These are phyloP conservation scores for Thraustotheca clavata DNA, from an alignment of 352 stramenopile genomes.

Conservation along the genomic window DNA sequence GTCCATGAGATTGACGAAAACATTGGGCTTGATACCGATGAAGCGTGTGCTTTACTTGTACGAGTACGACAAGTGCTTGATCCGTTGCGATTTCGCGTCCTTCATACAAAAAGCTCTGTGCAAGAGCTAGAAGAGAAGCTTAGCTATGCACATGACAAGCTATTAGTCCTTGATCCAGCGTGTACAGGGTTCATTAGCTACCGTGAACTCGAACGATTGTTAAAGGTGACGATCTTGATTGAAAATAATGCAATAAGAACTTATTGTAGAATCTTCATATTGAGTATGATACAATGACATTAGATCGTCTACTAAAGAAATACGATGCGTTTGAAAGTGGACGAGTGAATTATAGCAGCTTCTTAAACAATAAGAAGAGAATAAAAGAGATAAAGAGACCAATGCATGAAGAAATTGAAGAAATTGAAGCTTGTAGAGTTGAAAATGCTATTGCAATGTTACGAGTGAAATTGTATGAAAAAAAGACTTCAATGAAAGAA, in stretches of 20 bases:
- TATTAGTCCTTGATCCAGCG: neutral
- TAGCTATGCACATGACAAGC: neutral
- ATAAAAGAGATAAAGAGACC: neutral
- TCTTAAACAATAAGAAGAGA: too few species aligned
- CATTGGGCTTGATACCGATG: slow-evolving; percentile 11
- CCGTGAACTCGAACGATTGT: neutral
- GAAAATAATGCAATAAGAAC: too few species aligned
- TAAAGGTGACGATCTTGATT: too few species aligned
- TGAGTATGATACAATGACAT: neutral
- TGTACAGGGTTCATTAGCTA: slow-evolving; percentile 2
- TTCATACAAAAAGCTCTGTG: neutral
- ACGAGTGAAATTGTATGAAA: slow-evolving; percentile 11
- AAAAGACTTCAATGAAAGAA: neutral
- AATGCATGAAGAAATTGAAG: neutral
- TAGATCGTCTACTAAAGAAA: slow-evolving; percentile 1
- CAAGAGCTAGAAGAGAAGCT: neutral
- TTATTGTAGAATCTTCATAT: slow-evolving; percentile 5
- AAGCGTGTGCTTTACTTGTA: neutral
- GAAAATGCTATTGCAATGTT: neutral
- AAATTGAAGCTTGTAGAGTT: neutral
- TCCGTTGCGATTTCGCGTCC: neutral
- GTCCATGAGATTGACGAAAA: slow-evolving; percentile 5
- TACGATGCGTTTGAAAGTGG: slow-evolving; percentile 1
- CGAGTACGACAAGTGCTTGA: neutral
- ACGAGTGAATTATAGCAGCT: slow-evolving; percentile 13